Conservation (phyloP, 1,139 yeast genomes). For the Blastobotrys persicus region DNA sequence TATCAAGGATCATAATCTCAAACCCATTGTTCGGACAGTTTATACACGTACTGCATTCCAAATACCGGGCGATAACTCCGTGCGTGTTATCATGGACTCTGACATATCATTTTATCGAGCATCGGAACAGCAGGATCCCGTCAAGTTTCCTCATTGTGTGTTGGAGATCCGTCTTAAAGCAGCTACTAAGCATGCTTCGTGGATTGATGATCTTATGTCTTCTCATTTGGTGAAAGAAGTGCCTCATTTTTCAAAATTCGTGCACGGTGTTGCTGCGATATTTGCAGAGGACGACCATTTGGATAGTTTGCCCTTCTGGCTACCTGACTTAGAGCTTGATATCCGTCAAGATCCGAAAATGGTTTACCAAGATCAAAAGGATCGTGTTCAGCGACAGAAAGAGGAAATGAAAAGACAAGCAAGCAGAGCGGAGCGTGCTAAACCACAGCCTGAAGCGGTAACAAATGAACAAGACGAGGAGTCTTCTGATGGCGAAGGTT, state of each 20-base stretch:
- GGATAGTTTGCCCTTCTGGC: slow-evolving; percentile 91
- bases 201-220: slow-evolving; percentile 86
- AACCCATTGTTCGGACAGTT: slow-evolving; percentile 83
- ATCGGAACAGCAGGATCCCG: slow-evolving; percentile 86
- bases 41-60: slow-evolving; percentile 95
- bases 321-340: slow-evolving; percentile 83
- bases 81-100: slow-evolving; percentile 85
- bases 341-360: slow-evolving; percentile 73
- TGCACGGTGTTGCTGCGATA: slow-evolving; percentile 86
- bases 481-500: slow-evolving; percentile 30
- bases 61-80: slow-evolving; percentile 94
- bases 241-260: slow-evolving; percentile 84
- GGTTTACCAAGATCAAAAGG: slow-evolving; percentile 58
- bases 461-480: slow-evolving; percentile 30
- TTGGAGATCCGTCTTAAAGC: slow-evolving; percentile 74
- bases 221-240: slow-evolving; percentile 86
- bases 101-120: slow-evolving; percentile 86
- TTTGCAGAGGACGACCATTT: slow-evolving; percentile 88
- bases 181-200: slow-evolving; percentile 48
- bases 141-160: slow-evolving; percentile 85
- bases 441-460: slow-evolving; percentile 21
- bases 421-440: slow-evolving; percentile 19
- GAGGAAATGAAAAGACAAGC: slow-evolving; percentile 15
- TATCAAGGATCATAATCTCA: slow-evolving; percentile 62
- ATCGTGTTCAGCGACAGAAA: slow-evolving; percentile 21